These are phyloP conservation scores for Lactarius trivialis DNA, from an alignment of 768 basidiomycete species.

Conservation along the genomic window DNA sequence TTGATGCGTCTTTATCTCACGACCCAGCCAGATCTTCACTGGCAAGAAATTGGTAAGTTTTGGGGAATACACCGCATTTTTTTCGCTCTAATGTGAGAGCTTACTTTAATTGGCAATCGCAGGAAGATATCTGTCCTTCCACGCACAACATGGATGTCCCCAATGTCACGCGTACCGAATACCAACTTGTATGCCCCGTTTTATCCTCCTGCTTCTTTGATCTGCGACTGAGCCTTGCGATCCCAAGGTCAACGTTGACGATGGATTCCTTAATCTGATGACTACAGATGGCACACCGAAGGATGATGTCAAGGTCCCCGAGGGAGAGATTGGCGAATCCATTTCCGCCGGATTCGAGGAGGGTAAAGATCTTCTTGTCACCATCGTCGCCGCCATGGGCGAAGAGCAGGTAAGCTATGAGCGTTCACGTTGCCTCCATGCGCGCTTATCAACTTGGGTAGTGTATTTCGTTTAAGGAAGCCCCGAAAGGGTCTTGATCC, in stretches of 20 bases:
- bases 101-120: constrained; percentile 22
- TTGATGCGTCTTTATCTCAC: constrained; percentile 18
- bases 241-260: constrained; percentile 77
- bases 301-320: constrained; percentile 93
- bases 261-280: constrained; percentile 95
- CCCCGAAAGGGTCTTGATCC: constrained; percentile 52
- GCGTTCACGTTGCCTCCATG: background rate
- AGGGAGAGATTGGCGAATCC: constrained; percentile 67
- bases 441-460: constrained; percentile 24
- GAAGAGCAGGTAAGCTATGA: constrained; percentile 66
- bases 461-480: constrained; percentile 87
- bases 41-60: constrained; percentile 85
- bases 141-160: constrained; percentile 99
- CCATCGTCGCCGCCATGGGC: constrained; percentile 82
- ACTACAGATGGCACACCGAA: constrained; percentile 68
- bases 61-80: constrained; percentile 7
- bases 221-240: background rate
- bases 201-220: background rate
- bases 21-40: constrained; percentile 80
- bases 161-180: constrained; percentile 87
- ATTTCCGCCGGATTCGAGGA: constrained; percentile 70
- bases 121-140: constrained; percentile 93
- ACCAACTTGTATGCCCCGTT: constrained; percentile 57
- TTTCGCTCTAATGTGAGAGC: constrained; percentile 5
- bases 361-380: constrained; percentile 84